Evolutionary conservation across 495 filamentous ascomycete species (phyloP).

Genomic region (Daldinia vernicosa): DNA sequence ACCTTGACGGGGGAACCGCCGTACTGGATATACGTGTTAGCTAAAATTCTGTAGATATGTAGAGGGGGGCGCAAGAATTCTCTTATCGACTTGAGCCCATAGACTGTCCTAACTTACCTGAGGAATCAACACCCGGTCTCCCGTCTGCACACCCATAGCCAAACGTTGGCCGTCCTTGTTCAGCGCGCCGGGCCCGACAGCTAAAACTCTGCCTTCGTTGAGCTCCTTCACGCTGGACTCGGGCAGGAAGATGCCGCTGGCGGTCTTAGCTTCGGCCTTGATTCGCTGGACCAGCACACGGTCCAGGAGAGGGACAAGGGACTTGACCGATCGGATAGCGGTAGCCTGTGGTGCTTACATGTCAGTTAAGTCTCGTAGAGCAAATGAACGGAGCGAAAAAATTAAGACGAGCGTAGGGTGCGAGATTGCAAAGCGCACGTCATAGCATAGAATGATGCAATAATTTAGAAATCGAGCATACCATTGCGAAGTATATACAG

Average conservation of each 20-base stretch:
- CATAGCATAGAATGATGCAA: background rate
- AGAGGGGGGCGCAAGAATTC: background rate
- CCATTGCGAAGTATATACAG: slow-evolving; percentile 48
- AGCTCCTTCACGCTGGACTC: slow-evolving; percentile 97
- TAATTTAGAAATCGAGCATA: slow-evolving; percentile 29
- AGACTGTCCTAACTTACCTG: slow-evolving; percentile 68
- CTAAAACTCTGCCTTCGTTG: slow-evolving; percentile 95
- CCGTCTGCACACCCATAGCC: slow-evolving; percentile 77
- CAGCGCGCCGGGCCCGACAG: slow-evolving; percentile 87
- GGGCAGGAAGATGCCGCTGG: slow-evolving; percentile 94
- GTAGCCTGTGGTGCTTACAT: slow-evolving; percentile 56
- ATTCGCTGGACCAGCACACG: slow-evolving; percentile 97
- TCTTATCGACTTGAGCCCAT: background rate
- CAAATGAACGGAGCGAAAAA: background rate
- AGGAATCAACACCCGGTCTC: slow-evolving; percentile 96
- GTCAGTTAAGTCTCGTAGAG: background rate
- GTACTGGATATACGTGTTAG: slow-evolving; percentile 68
- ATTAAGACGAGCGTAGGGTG: background rate
- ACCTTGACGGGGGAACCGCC: slow-evolving; percentile 97
- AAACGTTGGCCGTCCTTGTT: slow-evolving; percentile 89
- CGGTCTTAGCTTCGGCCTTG: slow-evolving; percentile 96
- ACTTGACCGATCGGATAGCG: slow-evolving; percentile 93
- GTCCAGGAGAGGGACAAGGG: slow-evolving; percentile 95
- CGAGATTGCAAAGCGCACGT: background rate
- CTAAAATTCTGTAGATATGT: slow-evolving; percentile 2